phyloP scores from a whole-genome alignment of 108 stramenopile species.

The Hondaea fermentalgiana region DNA sequence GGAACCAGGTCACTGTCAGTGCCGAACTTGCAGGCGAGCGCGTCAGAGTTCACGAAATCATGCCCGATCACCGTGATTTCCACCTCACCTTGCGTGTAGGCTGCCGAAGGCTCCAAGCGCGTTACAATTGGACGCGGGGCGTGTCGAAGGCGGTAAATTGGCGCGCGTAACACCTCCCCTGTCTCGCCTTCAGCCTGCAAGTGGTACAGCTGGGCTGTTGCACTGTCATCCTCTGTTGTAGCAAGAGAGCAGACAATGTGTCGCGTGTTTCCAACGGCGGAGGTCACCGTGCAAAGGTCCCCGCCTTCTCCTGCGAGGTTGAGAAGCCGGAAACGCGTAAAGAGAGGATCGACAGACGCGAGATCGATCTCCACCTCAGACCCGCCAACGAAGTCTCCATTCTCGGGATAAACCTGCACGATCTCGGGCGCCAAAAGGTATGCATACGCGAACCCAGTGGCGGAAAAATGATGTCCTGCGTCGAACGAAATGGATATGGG shows the following conservation, averaged over 20 bases:
- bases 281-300: background rate
- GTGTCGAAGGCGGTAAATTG: background rate
- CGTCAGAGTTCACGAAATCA: background rate
- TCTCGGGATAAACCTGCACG: background rate
- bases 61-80: background rate
- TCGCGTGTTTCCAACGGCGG: background rate
- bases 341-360: background rate
- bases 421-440: background rate
- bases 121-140: background rate
- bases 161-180: background rate
- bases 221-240: background rate
- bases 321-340: background rate
- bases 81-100: background rate
- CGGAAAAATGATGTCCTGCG: background rate
- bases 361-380: background rate
- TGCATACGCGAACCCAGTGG: background rate
- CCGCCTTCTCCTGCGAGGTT: background rate
- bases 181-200: background rate
- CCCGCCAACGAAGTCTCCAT: background rate
- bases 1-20: background rate
- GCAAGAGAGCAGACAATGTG: background rate
- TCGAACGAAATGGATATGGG: background rate
- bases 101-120: background rate
- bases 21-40: constrained; percentile 11
- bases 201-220: background rate